Evolutionary conservation across 106 monocot species (phyloP).

Genomic region (Allium fistulosum): DNA sequence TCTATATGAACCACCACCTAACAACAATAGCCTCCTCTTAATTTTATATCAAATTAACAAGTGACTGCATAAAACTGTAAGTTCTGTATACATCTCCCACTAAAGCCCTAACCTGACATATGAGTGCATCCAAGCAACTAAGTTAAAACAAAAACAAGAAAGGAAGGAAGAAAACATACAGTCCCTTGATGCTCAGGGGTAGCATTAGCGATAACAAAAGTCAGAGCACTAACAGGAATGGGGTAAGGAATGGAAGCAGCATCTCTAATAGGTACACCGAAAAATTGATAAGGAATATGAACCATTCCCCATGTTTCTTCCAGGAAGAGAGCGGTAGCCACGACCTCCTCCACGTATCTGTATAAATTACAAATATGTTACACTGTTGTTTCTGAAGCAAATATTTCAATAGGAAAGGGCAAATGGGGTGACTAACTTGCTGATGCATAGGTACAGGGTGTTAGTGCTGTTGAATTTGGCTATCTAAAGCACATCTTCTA

Average conservation of each 20-base stretch:
- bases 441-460: slow-evolving; percentile 67
- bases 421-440: slow-evolving; percentile 38
- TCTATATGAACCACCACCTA: no score
- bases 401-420: not conserved
- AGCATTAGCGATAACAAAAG: slow-evolving; percentile 48
- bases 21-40: no score
- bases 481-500: slow-evolving; percentile 54
- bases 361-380: slow-evolving; percentile 1
- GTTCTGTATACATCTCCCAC: no score
- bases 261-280: slow-evolving; percentile 25
- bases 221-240: slow-evolving; percentile 36
- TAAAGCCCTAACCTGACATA: no score
- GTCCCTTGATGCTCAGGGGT: slow-evolving; percentile 48
- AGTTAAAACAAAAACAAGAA: not conserved
- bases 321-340: slow-evolving; percentile 57
- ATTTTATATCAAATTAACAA: no score
- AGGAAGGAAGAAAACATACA: slow-evolving; percentile 12
- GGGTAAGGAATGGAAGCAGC: slow-evolving; percentile 24
- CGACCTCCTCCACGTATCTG: slow-evolving; percentile 59
- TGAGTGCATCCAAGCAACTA: not conserved
- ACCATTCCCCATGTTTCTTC: slow-evolving; percentile 43
- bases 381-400: no score
- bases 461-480: slow-evolving; percentile 57
- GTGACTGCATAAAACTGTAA: no score
- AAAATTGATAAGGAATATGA: slow-evolving; percentile 41